These are phyloP conservation scores for Nyssa sinensis DNA, from an alignment of 148 eudicot species.

Conservation along the genomic window DNA sequence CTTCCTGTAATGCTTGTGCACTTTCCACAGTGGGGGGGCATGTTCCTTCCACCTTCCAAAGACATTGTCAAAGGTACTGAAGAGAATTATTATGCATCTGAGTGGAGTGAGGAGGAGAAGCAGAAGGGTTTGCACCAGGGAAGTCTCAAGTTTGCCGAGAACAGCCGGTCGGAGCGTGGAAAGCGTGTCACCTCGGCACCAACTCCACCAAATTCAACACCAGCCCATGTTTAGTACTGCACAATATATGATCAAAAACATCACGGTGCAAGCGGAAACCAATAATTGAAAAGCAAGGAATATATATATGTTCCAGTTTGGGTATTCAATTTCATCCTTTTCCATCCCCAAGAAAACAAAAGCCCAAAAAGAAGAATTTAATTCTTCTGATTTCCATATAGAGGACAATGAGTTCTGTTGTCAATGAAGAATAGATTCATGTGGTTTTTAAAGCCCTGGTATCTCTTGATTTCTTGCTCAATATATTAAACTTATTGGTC, in stretches of 20 bases:
- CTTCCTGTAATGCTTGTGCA: conserved; percentile 42
- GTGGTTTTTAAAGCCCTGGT: background rate
- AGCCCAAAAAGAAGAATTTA: no score
- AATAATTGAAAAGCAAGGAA: no score
- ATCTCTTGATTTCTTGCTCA: background rate
- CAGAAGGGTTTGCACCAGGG: conserved; percentile 50
- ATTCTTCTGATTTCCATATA: no score
- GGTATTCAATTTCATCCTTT: background rate
- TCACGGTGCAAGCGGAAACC: no score
- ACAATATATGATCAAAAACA: background rate
- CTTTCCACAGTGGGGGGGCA: conserved; percentile 67
- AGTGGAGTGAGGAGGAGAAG: conserved; percentile 47
- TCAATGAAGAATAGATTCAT: background rate
- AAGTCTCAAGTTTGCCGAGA: conserved; percentile 49
- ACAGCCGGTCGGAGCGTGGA: conserved; percentile 41
- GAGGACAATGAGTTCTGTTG: background rate
- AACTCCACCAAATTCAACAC: conserved; percentile 16
- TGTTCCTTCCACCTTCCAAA: conserved; percentile 35
- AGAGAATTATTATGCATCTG: conserved; percentile 40
- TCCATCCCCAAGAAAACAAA: no score
- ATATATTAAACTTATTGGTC: background rate
- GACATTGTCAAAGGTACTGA: conserved; percentile 18
- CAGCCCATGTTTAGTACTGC: conserved; percentile 14
- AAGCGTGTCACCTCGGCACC: conserved; percentile 20
- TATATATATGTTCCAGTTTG: background rate